Evolutionary conservation across 805 yeast genomes (phyloP), one percentile per base, ranked within the genome.

Genomic region (Lipomyces mesembrius): DNA sequence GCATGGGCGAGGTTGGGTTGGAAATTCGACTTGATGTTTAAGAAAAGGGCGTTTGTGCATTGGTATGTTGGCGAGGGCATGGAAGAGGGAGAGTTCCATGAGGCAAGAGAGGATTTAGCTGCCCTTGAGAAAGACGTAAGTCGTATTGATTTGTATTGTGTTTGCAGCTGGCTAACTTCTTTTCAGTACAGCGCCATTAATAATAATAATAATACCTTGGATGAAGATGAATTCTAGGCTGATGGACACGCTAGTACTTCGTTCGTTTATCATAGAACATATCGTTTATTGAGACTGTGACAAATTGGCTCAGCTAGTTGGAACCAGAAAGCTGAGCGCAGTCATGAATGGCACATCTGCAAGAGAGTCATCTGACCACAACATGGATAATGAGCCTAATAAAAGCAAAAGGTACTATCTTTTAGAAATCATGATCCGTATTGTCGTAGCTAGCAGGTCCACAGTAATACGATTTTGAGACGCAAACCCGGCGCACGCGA

Each of bases 11-110:
- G 98, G 83, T 91, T 95, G 75, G 98, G 94, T 83, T 87, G 88
- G 80, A 94, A 94, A 84, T 94, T 94, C 83, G 99, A 94, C 81
- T 87, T 95, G 80, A 94, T 94, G 99, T 94, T 93, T 84, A 85
- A 94, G 76, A 95, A 94, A 88, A 92, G 99, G 83, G 99, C 99
- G 60, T 94, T 95, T 77, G 99, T 94, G 71, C 99, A 94, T 84
- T 95, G 99, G 98, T 94, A 92, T 77, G 99, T 94, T 68, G 97
- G 98, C 79, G 99, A 94, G 83, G 98, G 99, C 84, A 94, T 94
- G 98, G 99, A 94, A 82, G 99, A 94, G 83, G 98, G 98, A 79
- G 99, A 94, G 83, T 95, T 94, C 81, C 89, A 95, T 68, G 99
- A 95, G 83, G 99, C 98, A 64, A 92, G 98, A 84, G 99, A 90